phyloP scores from a whole-genome alignment of 75 land plant genomes.

The Sequoia sempervirens region DNA sequence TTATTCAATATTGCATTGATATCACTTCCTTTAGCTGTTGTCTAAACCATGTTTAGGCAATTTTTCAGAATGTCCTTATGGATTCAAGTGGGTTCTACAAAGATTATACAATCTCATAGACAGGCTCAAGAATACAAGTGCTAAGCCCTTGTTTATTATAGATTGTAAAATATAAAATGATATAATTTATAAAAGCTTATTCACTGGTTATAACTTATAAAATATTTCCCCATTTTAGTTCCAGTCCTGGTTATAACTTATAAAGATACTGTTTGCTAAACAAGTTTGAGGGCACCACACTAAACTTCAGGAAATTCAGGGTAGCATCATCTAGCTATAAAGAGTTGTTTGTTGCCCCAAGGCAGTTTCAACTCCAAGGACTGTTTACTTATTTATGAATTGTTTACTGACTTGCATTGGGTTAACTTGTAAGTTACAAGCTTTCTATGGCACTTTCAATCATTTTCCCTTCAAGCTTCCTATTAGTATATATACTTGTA shows the following conservation, averaged over 20 bases:
- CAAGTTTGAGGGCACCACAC: background rate
- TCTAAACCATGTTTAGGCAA: background rate
- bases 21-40: background rate
- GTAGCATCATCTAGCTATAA: background rate
- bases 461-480: background rate
- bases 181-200: background rate
- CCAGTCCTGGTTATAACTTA: background rate
- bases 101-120: background rate
- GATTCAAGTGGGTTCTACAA: background rate
- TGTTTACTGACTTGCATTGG: background rate
- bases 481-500: background rate
- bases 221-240: background rate
- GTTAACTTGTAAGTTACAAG: background rate
- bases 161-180: background rate
- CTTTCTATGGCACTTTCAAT: background rate
- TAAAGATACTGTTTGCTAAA: background rate
- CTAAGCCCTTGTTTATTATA: background rate
- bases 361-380: background rate
- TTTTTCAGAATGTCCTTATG: background rate
- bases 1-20: background rate
- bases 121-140: background rate
- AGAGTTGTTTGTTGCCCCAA: background rate
- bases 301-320: background rate
- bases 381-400: background rate
- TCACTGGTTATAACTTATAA: background rate